These are phyloP conservation scores for Domatiomyces globalis DNA, from an alignment of 2,329 filamentous ascomycete genomes.

Conservation along the genomic window DNA sequence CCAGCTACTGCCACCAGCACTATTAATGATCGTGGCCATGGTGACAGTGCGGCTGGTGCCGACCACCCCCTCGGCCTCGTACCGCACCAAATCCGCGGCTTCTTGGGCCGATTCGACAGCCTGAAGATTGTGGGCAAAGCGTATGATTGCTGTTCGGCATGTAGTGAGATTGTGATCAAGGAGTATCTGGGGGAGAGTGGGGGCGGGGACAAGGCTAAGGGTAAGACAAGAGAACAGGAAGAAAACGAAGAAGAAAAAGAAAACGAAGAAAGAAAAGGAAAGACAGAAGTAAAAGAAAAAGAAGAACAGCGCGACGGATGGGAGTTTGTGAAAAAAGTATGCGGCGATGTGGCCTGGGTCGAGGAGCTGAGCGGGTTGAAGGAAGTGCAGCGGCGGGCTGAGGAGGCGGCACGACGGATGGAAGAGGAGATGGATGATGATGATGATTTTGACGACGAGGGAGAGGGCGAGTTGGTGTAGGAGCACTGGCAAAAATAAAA, in stretches of 20 bases:
- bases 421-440: constrained; percentile 24
- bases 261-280: neutral
- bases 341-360: constrained; percentile 49
- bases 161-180: constrained; percentile 40
- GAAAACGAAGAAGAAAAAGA: too few species aligned
- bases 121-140: constrained; percentile 42
- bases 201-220: too few species aligned
- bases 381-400: constrained; percentile 37
- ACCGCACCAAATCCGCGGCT: constrained; percentile 51
- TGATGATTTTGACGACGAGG: constrained; percentile 22
- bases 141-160: constrained; percentile 50
- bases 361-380: constrained; percentile 49
- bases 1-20: constrained; percentile 19
- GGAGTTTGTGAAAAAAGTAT: constrained; percentile 45
- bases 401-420: constrained; percentile 30
- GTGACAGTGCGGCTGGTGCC: neutral
- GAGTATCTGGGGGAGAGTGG: constrained; percentile 38
- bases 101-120: constrained; percentile 46
- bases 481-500: too few species aligned
- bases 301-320: constrained; percentile 28
- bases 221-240: too few species aligned
- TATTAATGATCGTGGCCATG: constrained; percentile 21
- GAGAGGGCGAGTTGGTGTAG: constrained; percentile 25
- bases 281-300: neutral
- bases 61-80: constrained; percentile 37